phyloP scores from a whole-genome alignment of 2,329 filamentous ascomycete genomes.

The Cordyceps pruinosa region DNA sequence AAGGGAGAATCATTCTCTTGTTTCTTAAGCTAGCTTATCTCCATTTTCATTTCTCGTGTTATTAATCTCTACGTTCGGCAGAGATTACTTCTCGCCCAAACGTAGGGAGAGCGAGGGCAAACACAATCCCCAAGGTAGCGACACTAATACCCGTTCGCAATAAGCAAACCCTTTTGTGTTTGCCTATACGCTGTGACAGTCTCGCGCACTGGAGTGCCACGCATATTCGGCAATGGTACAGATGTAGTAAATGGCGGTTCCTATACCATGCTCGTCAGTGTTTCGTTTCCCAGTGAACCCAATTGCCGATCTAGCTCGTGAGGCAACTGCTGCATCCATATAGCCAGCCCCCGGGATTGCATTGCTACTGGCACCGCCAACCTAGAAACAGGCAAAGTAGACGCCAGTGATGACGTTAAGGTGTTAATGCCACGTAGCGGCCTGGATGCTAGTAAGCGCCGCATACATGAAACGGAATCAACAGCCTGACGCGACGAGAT shows the following conservation, averaged over 20 bases:
- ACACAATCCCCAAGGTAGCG: conserved; percentile 38
- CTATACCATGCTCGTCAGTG: conserved; percentile 27
- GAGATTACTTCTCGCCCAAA: conserved; percentile 37
- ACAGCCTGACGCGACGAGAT: conserved; percentile 58
- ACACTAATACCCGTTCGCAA: conserved; percentile 43
- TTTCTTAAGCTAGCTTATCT: neutral
- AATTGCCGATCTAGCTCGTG: conserved; percentile 45
- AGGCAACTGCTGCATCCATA: conserved; percentile 54
- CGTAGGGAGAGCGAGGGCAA: conserved; percentile 35
- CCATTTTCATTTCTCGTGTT: neutral
- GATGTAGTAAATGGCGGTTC: conserved; percentile 24
- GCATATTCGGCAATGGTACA: conserved; percentile 24
- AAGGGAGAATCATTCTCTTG: neutral
- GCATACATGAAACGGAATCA: conserved; percentile 55
- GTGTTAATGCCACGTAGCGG: conserved; percentile 41
- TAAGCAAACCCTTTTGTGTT: conserved; percentile 38
- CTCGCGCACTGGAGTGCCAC: conserved; percentile 34
- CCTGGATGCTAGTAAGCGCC: conserved; percentile 38
- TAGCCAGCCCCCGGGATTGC: conserved; percentile 52
- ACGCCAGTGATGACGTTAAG: conserved; percentile 58
- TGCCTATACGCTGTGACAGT: conserved; percentile 39
- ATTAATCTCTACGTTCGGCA: conserved; percentile 16
- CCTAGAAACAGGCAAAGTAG: conserved; percentile 54
- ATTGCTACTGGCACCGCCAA: conserved; percentile 54
- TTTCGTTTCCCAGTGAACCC: conserved; percentile 23